phyloP scores from a whole-genome alignment of 495 filamentous ascomycete species.

The Cairneyella variabilis region DNA sequence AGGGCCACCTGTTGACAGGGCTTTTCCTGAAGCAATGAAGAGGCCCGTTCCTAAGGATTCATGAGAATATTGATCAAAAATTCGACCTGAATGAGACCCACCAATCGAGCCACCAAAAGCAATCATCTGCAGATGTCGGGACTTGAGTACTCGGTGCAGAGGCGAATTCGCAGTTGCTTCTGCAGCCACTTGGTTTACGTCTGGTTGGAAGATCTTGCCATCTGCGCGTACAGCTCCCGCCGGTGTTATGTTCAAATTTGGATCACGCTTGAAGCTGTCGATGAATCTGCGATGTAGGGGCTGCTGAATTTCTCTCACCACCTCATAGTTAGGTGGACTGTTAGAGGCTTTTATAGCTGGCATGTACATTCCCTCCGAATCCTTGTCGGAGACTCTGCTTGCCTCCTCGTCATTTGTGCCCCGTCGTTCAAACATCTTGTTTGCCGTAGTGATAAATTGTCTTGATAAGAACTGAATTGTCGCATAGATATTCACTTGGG shows the following conservation, averaged over 20 bases:
- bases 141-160: conserved; percentile 72
- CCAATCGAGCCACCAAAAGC: conserved; percentile 94
- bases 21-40: conserved; percentile 80
- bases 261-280: conserved; percentile 82
- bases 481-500: too few relatives aligned
- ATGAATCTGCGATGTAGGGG: conserved; percentile 40
- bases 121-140: conserved; percentile 93
- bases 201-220: conserved; percentile 68
- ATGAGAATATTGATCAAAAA: conserved; percentile 5
- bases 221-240: conserved; percentile 49
- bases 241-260: conserved; percentile 57
- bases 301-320: not conserved
- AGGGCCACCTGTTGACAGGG: conserved; percentile 74
- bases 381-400: not conserved
- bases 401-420: not conserved
- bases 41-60: conserved; percentile 58
- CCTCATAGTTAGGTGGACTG: not conserved
- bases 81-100: conserved; percentile 30
- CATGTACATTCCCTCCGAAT: not conserved
- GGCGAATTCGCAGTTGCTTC: conserved; percentile 71
- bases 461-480: too few relatives aligned
- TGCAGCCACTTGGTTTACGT: conserved; percentile 52
- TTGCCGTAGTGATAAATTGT: too few relatives aligned
- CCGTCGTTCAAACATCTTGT: too few relatives aligned
- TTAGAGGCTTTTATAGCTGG: too few relatives aligned